Percentiles rank a stretch among this genome's conserved stretches.
Conservation (phyloP, 1,284 basidiomycete genomes). For the Peniophora sp. region DNA sequence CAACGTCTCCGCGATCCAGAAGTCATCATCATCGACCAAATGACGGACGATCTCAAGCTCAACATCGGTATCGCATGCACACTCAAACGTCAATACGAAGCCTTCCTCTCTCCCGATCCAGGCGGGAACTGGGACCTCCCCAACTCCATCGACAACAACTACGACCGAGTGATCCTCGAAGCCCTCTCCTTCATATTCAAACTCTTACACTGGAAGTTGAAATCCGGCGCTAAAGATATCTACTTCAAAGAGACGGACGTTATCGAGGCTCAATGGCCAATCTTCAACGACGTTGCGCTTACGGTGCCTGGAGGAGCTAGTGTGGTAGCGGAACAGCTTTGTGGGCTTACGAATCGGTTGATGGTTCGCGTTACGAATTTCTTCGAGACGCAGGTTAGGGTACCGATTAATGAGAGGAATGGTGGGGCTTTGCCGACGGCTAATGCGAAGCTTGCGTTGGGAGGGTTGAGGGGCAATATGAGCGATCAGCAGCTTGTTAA, state of each 20-base stretch:
- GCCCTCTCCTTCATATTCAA: constrained; percentile 90
- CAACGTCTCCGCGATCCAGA: constrained; percentile 86
- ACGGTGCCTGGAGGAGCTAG: constrained; percentile 85
- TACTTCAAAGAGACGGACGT: constrained; percentile 98
- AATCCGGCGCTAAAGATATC: constrained; percentile 85
- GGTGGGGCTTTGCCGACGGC: constrained; percentile 11
- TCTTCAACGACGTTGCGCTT: constrained; percentile 89
- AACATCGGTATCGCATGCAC: constrained; percentile 91
- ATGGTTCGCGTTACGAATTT: constrained; percentile 89
- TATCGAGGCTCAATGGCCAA: constrained; percentile 93
- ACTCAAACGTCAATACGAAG: constrained; percentile 91
- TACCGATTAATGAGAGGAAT: constrained; percentile 36
- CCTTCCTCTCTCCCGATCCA: constrained; percentile 80
- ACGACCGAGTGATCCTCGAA: constrained; percentile 85
- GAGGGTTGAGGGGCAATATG: constrained; percentile 32
- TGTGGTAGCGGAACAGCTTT: constrained; percentile 91
- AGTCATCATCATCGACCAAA: constrained; percentile 90
- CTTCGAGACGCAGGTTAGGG: constrained; percentile 89
- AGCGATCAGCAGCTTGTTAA: constrained; percentile 74
- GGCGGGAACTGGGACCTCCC: constrained; percentile 86
- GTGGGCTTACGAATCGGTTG: constrained; percentile 83
- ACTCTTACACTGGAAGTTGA: constrained; percentile 92
- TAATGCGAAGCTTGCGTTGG: constrained; percentile 13
- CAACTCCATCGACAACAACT: constrained; percentile 81
- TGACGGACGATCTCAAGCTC: constrained; percentile 89